Percentiles rank a stretch among this genome's conserved stretches.
Conservation (phyloP, 2,329 filamentous ascomycete species). For the Chaetomium olivaceum region DNA sequence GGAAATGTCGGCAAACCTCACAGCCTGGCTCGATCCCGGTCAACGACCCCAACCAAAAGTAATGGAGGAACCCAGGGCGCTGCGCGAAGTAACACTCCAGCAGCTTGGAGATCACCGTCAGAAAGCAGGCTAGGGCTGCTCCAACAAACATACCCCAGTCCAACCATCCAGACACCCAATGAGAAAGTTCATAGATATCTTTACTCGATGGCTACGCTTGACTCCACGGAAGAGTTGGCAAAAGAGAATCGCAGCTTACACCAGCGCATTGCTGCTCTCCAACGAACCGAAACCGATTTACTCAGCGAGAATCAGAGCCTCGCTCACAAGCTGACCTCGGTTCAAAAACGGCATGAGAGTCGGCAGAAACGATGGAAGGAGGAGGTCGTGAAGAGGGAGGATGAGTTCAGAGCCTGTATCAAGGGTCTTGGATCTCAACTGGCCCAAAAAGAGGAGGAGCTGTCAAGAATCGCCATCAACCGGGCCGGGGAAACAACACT, state of each 20-base stretch:
- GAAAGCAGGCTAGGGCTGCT: neutral
- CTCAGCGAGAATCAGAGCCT: slow-evolving; percentile 27
- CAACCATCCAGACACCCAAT: neutral
- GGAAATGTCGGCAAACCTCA: neutral
- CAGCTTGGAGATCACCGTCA: neutral
- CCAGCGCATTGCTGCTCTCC: slow-evolving; percentile 28
- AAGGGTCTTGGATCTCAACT: slow-evolving; percentile 15
- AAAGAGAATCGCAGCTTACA: slow-evolving; percentile 27
- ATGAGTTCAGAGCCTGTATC: slow-evolving; percentile 19
- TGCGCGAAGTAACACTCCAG: neutral
- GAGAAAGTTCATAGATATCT: slow-evolving; percentile 22
- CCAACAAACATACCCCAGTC: slow-evolving; percentile 3
- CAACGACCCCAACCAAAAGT: neutral
- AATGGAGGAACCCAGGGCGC: neutral
- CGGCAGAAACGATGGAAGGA: slow-evolving; percentile 22
- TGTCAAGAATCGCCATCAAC: neutral
- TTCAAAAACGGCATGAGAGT: slow-evolving; percentile 18
- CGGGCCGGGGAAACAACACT: neutral
- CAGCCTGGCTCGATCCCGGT: slow-evolving; percentile 7
- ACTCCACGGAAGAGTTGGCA: slow-evolving; percentile 8
- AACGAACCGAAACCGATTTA: slow-evolving; percentile 25
- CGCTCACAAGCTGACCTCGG: slow-evolving; percentile 3
- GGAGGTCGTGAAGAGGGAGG: slow-evolving; percentile 16
- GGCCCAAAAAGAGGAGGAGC: slow-evolving; percentile 12
- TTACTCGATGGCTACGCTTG: slow-evolving; percentile 2